These are phyloP conservation scores for Metschnikowia kunwiensis DNA, from an alignment of 805 yeast genomes.

Conservation along the genomic window DNA sequence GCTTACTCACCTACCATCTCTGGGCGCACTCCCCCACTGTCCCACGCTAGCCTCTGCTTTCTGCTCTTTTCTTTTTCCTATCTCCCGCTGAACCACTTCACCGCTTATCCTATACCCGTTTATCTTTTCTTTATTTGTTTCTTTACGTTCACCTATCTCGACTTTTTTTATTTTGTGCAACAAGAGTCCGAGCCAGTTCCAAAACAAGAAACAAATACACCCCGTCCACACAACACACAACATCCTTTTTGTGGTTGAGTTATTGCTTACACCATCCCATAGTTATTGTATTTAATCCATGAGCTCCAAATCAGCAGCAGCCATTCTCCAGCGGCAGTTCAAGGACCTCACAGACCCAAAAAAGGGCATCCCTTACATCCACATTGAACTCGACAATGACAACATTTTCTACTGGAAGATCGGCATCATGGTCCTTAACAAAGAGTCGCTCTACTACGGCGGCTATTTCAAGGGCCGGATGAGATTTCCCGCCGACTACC, in stretches of 20 bases:
- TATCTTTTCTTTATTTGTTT: not conserved
- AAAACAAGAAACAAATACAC: not conserved
- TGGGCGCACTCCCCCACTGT: constrained; percentile 9
- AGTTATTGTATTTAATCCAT: constrained; percentile 17
- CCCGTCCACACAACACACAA: not conserved
- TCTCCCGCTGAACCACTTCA: not conserved
- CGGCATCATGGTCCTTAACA: constrained; percentile 87
- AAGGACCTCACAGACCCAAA: constrained; percentile 91
- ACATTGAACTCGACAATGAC: constrained; percentile 59
- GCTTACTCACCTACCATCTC: constrained; percentile 10
- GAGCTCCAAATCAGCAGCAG: constrained; percentile 65
- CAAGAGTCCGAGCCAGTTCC: not conserved
- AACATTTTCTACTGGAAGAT: constrained; percentile 70
- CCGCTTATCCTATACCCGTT: not conserved
- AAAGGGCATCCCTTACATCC: constrained; percentile 60
- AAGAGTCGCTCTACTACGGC: constrained; percentile 88
- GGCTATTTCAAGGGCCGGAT: constrained; percentile 93
- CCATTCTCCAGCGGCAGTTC: constrained; percentile 87
- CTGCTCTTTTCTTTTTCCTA: constrained; percentile 9
- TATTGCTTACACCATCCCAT: not conserved
- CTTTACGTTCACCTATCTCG: not conserved
- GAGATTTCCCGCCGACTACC: constrained; percentile 89
- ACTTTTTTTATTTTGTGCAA: not conserved
- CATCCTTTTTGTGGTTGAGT: constrained; percentile 2
- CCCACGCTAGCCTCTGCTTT: constrained; percentile 9